These are phyloP conservation scores for Penicillium sp. DNA, from an alignment of 2,329 filamentous ascomycete species.

Conservation along the genomic window DNA sequence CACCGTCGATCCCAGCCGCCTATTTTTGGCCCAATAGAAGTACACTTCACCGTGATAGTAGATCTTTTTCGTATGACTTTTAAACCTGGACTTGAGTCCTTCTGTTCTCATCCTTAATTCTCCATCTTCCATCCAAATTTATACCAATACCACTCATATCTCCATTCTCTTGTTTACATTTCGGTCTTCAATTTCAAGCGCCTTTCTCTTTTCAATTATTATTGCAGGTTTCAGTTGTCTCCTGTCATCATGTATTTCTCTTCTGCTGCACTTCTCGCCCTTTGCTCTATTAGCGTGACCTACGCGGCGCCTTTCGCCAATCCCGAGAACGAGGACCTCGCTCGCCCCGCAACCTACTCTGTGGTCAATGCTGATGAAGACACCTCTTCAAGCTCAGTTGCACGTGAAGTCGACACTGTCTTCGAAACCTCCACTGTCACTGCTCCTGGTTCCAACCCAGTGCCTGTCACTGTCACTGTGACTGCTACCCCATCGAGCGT, in stretches of 20 bases:
- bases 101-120: not conserved
- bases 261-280: constrained; percentile 23
- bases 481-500: constrained; percentile 19
- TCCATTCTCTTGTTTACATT: constrained; percentile 4
- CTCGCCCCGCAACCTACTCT: constrained; percentile 27
- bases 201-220: not conserved
- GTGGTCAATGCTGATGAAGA: constrained; percentile 35
- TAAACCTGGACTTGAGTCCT: not conserved
- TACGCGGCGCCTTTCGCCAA: constrained; percentile 30
- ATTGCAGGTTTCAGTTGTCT: constrained; percentile 1
- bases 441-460: constrained; percentile 7
- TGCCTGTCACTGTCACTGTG: constrained; percentile 15
- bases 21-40: constrained; percentile 19
- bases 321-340: constrained; percentile 20
- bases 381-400: constrained; percentile 8
- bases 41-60: constrained; percentile 6
- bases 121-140: not conserved
- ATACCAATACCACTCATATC: not conserved
- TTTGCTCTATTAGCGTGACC: constrained; percentile 27
- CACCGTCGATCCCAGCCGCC: constrained; percentile 25
- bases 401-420: constrained; percentile 20
- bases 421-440: constrained; percentile 21
- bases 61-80: not conserved
- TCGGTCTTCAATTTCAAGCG: not conserved
- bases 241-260: constrained; percentile 30